Conservation (phyloP, 2,329 filamentous ascomycete genomes). For the Ascomycota sp. region DNA sequence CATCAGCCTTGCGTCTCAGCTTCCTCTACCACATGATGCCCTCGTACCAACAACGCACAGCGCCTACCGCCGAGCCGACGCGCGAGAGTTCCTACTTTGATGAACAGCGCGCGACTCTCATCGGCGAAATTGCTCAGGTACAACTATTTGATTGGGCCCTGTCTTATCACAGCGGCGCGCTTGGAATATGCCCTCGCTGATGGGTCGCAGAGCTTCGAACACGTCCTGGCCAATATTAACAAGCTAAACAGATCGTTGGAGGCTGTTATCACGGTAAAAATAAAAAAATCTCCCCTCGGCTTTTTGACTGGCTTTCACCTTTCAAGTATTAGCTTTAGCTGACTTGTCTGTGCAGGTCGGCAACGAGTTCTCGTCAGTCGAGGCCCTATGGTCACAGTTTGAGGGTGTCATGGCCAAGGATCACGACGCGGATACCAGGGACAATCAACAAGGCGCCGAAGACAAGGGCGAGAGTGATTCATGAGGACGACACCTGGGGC, state of each 20-base stretch:
- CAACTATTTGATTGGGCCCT: background rate
- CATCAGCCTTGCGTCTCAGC: background rate
- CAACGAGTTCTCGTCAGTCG: constrained; percentile 91
- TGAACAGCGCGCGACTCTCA: constrained; percentile 47
- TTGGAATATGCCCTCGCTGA: background rate
- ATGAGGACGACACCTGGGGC: background rate
- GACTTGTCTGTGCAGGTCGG: constrained; percentile 36
- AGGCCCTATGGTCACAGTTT: constrained; percentile 91
- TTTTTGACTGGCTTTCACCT: too few relatives aligned
- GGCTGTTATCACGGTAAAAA: constrained; percentile 60
- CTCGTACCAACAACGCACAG: constrained; percentile 9
- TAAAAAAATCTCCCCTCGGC: too few relatives aligned
- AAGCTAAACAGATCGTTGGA: constrained; percentile 82
- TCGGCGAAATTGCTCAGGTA: constrained; percentile 53
- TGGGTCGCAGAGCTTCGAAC: constrained; percentile 43
- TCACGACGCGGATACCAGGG: constrained; percentile 8
- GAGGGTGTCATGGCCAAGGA: constrained; percentile 83
- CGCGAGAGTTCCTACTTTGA: constrained; percentile 44
- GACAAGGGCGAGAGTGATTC: constrained; percentile 3
- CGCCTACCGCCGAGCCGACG: constrained; percentile 8
- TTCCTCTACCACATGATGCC: background rate
- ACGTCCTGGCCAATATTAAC: constrained; percentile 88
- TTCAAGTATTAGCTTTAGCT: too few relatives aligned
- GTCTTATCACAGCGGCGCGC: background rate
- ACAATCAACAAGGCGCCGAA: constrained; percentile 8